These are phyloP conservation scores for Plicaturopsis crispa DNA, from an alignment of 768 basidiomycete genomes.

Conservation along the genomic window DNA sequence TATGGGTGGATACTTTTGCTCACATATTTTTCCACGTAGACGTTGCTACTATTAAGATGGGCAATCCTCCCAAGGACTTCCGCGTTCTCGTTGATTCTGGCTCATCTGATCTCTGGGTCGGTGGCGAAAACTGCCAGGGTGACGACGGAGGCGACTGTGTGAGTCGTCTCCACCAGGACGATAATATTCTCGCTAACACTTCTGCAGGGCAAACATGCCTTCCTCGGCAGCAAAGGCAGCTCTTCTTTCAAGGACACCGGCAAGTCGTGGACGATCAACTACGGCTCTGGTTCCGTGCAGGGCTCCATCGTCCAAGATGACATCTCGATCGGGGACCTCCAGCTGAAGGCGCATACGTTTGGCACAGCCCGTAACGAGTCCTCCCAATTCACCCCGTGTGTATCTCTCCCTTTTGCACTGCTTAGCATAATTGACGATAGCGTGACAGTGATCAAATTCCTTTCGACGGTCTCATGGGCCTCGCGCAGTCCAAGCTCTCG, in stretches of 20 bases:
- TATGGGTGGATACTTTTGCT: no score
- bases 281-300: constrained; percentile 60
- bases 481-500: constrained; percentile 37
- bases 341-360: constrained; percentile 51
- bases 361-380: constrained; percentile 59
- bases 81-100: constrained; percentile 64
- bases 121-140: constrained; percentile 51
- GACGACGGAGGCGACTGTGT: no score
- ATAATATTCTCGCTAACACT: no score
- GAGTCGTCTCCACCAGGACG: no score
- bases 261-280: constrained; percentile 50
- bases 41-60: no score
- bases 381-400: constrained; percentile 48
- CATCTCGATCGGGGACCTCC: constrained; percentile 54
- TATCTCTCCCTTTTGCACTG: no score
- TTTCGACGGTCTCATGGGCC: not conserved
- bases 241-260: constrained; percentile 50
- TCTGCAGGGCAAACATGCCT: constrained; percentile 62
- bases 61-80: constrained; percentile 55
- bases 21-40: no score
- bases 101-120: constrained; percentile 63
- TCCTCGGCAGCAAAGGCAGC: constrained; percentile 56
- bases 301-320: constrained; percentile 61
- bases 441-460: no score
- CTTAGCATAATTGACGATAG: no score